Conservation (phyloP, 176 grass and related monocot genomes). For the Phoenix dactylifera region DNA sequence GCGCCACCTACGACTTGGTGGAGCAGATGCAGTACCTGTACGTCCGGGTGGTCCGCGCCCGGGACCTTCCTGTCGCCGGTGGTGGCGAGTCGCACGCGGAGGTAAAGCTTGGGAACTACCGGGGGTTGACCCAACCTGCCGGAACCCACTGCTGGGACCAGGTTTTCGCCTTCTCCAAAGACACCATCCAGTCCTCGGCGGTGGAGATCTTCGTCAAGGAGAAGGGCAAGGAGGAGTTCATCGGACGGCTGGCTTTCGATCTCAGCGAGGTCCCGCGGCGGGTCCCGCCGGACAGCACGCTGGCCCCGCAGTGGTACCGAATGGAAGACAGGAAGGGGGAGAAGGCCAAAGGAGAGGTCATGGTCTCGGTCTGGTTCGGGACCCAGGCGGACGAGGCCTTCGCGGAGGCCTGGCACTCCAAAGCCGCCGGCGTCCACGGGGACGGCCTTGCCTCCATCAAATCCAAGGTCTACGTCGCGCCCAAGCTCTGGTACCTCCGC, state of each 20-base stretch:
- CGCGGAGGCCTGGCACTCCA: slow-evolving; percentile 86
- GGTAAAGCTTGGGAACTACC: slow-evolving; percentile 93
- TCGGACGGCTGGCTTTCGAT: slow-evolving; percentile 76
- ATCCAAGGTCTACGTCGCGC: slow-evolving; percentile 83
- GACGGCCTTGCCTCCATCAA: slow-evolving; percentile 74
- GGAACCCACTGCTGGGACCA: slow-evolving; percentile 51
- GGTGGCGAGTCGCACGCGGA: slow-evolving; percentile 56
- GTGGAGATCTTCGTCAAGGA: slow-evolving; percentile 63
- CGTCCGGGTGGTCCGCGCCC: slow-evolving; percentile 72
- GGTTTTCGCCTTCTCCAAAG: slow-evolving; percentile 88
- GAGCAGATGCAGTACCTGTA: slow-evolving; percentile 95
- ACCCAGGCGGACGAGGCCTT: slow-evolving; percentile 93
- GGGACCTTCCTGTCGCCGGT: slow-evolving; percentile 24
- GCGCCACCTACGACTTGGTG: slow-evolving; percentile 78
- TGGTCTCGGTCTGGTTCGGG: slow-evolving; percentile 75
- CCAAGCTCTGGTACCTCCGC: slow-evolving; percentile 90
- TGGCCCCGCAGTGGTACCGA: slow-evolving; percentile 86
- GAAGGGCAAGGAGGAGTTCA: slow-evolving; percentile 56
- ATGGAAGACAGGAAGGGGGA: slow-evolving; percentile 75
- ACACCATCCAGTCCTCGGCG: slow-evolving; percentile 72
- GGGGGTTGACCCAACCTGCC: slow-evolving; percentile 49
- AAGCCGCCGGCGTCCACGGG: slow-evolving; percentile 65
- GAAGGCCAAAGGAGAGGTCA: slow-evolving; percentile 40
- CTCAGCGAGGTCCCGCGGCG: slow-evolving; percentile 73
- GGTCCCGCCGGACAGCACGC: slow-evolving; percentile 72